Percentiles rank a stretch among this genome's conserved stretches.
Evolutionary conservation across 2,329 filamentous ascomycete species (phyloP).

Genomic region (Nemania sp.): DNA sequence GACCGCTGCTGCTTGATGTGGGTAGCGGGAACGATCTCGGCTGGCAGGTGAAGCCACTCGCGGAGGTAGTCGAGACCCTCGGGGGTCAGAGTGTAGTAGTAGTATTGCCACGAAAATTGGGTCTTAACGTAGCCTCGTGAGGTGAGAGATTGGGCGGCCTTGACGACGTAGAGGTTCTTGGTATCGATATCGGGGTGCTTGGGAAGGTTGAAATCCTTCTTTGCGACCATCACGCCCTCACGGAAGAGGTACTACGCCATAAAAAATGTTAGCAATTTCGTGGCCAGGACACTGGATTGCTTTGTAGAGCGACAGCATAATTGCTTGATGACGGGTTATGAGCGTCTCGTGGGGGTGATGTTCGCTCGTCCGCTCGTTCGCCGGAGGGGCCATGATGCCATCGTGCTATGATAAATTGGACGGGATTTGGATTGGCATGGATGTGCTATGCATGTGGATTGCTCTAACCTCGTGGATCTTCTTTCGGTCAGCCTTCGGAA

Average conservation of each 20-base stretch:
- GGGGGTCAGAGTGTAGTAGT: conserved; percentile 99
- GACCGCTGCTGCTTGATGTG: conserved; percentile 99
- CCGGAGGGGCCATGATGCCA: not conserved
- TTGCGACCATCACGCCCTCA: conserved; percentile 89
- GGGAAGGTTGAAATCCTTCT: conserved; percentile 98
- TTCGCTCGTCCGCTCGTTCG: not conserved
- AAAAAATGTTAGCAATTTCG: conserved; percentile 34
- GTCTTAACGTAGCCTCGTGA: conserved; percentile 99
- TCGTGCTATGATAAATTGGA: not conserved
- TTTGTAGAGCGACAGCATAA: no score
- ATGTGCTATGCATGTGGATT: conserved; percentile 7
- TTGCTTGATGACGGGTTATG: conserved; percentile 2
- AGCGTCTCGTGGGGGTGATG: conserved; percentile 16
- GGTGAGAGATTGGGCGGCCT: conserved; percentile 97
- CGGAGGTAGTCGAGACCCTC: conserved; percentile 99
- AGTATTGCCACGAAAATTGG: conserved; percentile 99
- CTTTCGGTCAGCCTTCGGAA: conserved; percentile 99
- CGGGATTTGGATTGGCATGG: not conserved
- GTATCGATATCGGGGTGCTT: conserved; percentile 99
- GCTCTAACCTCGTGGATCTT: conserved; percentile 83
- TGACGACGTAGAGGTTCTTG: conserved; percentile 99
- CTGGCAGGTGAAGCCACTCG: conserved; percentile 99
- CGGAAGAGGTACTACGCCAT: conserved; percentile 86
- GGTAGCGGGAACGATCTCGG: conserved; percentile 98
- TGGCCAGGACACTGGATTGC: conserved; percentile 1